Conservation (phyloP, 2,329 filamentous ascomycete species). For the Pseudogymnoascus sp. region DNA sequence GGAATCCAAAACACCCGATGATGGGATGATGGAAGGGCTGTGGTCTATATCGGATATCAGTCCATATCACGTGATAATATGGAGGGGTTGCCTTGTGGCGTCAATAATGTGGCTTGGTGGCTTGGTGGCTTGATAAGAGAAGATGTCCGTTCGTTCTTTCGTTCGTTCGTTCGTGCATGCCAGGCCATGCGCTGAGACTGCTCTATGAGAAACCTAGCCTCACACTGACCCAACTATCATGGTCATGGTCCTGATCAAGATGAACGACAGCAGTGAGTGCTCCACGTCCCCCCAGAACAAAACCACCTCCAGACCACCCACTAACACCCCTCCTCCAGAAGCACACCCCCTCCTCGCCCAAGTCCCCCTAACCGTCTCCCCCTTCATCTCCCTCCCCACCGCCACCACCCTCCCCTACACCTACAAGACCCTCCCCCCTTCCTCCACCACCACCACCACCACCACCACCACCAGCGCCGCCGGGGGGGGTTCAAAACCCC, state of each 20-base stretch:
- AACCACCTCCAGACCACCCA: background rate
- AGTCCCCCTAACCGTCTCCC: conserved; percentile 86
- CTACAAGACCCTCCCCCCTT: conserved; percentile 78
- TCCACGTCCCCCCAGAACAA: no score
- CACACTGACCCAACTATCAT: background rate
- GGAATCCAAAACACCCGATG: background rate
- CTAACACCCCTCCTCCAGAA: conserved; percentile 35
- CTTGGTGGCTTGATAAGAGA: no score
- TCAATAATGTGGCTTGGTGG: no score
- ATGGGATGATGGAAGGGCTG: no score
- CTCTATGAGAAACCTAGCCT: no score
- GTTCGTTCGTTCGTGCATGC: no score
- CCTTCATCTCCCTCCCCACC: conserved; percentile 83
- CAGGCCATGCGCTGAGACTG: no score
- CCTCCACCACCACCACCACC: conserved; percentile 43
- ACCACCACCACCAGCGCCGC: conserved; percentile 38
- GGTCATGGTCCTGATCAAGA: conserved; percentile 11
- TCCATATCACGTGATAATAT: no score
- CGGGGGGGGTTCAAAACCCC: conserved; percentile 40
- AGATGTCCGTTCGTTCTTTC: no score
- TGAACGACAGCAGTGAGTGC: conserved; percentile 27
- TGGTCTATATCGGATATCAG: no score
- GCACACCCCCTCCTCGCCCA: conserved; percentile 85
- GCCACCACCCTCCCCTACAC: conserved; percentile 91
- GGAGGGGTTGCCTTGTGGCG: no score